A percentile compares a stretch with the other conserved stretches of the same genome.
phyloP scores from a whole-genome alignment of 2,329 filamentous ascomycete genomes.

The Trichothecium sympodiale region DNA sequence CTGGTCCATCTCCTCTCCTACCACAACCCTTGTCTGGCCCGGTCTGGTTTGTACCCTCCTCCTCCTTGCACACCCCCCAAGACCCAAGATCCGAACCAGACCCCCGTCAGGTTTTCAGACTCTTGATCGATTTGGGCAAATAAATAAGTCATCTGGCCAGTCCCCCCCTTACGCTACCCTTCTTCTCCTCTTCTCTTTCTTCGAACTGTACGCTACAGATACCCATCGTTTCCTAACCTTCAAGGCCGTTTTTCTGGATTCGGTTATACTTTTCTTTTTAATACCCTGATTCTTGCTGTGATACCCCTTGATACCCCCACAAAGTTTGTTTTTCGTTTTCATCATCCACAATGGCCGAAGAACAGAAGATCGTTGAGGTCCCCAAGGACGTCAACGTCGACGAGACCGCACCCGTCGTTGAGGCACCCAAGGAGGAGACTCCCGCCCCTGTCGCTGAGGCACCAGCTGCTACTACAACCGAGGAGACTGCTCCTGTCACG shows the following conservation, averaged over 20 bases:
- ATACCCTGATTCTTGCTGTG: slow-evolving; percentile 30
- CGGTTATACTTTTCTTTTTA: slow-evolving; percentile 18
- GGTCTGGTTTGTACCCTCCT: too few species aligned
- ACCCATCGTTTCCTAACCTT: slow-evolving; percentile 18
- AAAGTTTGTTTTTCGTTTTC: slow-evolving; percentile 27
- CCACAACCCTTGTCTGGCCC: too few species aligned
- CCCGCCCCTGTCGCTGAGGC: slow-evolving; percentile 15
- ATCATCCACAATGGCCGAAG: slow-evolving; percentile 57
- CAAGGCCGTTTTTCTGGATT: slow-evolving; percentile 13
- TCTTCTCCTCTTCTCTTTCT: slow-evolving; percentile 1
- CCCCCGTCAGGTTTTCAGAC: too few species aligned
- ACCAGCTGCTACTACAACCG: slow-evolving; percentile 15
- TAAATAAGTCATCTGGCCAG: slow-evolving; percentile 5
- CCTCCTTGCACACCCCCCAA: too few species aligned
- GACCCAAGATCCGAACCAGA: too few species aligned
- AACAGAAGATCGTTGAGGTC: slow-evolving; percentile 57
- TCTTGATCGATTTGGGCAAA: neutral
- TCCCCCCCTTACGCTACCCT: slow-evolving; percentile 3
- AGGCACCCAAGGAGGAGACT: slow-evolving; percentile 14
- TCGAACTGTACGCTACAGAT: slow-evolving; percentile 21
- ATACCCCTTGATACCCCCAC: slow-evolving; percentile 35
- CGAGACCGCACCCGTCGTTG: slow-evolving; percentile 17
- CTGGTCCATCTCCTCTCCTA: too few species aligned
- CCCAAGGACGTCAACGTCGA: slow-evolving; percentile 38
- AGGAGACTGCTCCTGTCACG: slow-evolving; percentile 14